phyloP scores from a whole-genome alignment of 352 stramenopile genomes.

The Globisporangium spiculum region DNA sequence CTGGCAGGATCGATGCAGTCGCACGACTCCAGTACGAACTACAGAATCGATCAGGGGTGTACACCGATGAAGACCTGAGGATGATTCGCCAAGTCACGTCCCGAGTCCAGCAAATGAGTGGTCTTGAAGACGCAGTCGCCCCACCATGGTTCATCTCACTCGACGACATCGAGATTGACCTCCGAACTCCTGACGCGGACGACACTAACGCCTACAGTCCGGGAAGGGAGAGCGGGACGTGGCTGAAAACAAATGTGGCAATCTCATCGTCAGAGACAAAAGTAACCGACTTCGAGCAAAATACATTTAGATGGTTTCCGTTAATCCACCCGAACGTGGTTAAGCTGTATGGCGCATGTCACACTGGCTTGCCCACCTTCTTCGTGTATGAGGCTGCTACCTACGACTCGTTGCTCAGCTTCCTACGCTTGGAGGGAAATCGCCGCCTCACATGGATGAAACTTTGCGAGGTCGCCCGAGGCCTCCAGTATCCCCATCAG shows the following conservation, averaged over 20 bases:
- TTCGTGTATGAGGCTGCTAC: background rate
- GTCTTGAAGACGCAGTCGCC: background rate
- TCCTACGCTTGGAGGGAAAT: background rate
- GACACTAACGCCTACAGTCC: too few relatives aligned
- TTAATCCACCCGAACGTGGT: constrained; percentile 9
- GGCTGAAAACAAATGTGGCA: background rate
- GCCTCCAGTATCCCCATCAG: constrained; percentile 26
- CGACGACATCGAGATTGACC: background rate
- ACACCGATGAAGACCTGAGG: background rate
- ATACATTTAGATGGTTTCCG: background rate
- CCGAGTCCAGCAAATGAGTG: background rate
- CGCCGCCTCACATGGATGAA: constrained; percentile 10
- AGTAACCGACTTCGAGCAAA: background rate
- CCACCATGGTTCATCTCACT: background rate
- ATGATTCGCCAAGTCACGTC: background rate
- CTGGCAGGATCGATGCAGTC: background rate
- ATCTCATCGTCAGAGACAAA: background rate
- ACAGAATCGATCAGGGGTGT: background rate
- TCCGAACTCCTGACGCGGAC: too few relatives aligned
- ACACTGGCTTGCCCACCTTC: background rate
- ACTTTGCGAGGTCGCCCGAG: constrained; percentile 22
- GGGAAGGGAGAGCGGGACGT: background rate
- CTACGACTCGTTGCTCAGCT: background rate
- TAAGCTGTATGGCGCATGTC: constrained; percentile 9
- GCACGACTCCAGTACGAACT: background rate